Percentiles rank a stretch among this genome's conserved stretches.
Conservation (phyloP, 306 rosid species). For the Fagus crenata region DNA sequence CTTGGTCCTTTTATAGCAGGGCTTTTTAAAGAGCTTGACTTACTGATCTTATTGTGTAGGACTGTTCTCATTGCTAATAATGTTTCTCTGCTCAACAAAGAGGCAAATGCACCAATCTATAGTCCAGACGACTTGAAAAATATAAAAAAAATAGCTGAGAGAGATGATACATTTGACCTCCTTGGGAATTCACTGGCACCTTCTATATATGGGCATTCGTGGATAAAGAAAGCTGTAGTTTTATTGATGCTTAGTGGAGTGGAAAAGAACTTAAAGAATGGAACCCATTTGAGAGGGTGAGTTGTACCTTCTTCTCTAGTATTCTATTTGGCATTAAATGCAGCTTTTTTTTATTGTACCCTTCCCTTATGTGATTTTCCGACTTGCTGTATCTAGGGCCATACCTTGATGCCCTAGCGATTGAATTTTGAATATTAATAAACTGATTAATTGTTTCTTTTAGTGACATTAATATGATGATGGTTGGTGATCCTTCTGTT, state of each 20-base stretch:
- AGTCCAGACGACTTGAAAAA: conserved; percentile 72
- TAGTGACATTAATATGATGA: conserved; percentile 99
- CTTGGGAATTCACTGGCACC: conserved; percentile 98
- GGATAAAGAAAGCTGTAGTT: conserved; percentile 97
- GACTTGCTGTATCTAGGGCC: conserved; percentile 4
- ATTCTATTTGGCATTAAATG: not conserved
- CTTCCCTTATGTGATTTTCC: not conserved
- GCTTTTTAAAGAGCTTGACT: conserved; percentile 23
- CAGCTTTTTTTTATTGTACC: not conserved
- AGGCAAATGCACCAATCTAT: conserved; percentile 91
- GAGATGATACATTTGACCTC: conserved; percentile 84
- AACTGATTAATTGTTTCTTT: conserved; percentile 31
- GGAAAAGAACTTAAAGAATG: conserved; percentile 95
- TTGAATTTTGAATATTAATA: not conserved
- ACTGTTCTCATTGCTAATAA: conserved; percentile 90
- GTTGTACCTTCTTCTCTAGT: conserved; percentile 30
- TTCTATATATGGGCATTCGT: conserved; percentile 91
- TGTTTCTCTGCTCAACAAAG: conserved; percentile 91
- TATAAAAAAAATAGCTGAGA: conserved; percentile 81
- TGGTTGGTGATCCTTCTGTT: conserved; percentile 99
- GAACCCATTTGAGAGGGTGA: conserved; percentile 97
- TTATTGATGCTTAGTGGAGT: conserved; percentile 94
- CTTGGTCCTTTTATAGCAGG: conserved; percentile 9
- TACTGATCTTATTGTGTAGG: conserved; percentile 48
- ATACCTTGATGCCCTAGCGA: not conserved